A percentile compares a stretch with the other conserved stretches of the same genome.
phyloP scores from a whole-genome alignment of 2,329 filamentous ascomycete genomes.

The Triangularia setosa region DNA sequence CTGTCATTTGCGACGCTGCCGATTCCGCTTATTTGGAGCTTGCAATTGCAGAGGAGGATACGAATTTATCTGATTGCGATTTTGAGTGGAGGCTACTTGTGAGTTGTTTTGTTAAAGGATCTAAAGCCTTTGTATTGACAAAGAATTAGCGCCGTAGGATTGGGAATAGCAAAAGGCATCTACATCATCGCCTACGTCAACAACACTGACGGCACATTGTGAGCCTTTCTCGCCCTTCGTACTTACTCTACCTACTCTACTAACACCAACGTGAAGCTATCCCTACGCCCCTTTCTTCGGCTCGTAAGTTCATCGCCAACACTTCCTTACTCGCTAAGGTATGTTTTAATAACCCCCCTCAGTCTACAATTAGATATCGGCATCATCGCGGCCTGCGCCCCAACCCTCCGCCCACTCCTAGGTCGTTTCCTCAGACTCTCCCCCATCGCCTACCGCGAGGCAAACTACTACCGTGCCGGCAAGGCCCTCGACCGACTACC shows the following conservation, averaged over 20 bases:
- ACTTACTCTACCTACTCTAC: background rate
- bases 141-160: conserved; percentile 24
- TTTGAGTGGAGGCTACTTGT: conserved; percentile 33
- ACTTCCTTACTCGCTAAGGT: background rate
- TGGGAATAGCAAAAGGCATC: conserved; percentile 31
- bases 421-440: conserved; percentile 23
- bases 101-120: background rate
- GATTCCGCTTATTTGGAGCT: conserved; percentile 31
- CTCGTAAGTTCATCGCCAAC: conserved; percentile 16
- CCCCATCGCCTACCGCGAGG: conserved; percentile 15
- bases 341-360: background rate
- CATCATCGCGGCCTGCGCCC: conserved; percentile 28
- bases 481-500: conserved; percentile 22
- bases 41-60: conserved; percentile 27
- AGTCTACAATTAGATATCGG: conserved; percentile 30
- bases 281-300: conserved; percentile 28
- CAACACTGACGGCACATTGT: conserved; percentile 28
- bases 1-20: conserved; percentile 30
- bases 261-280: conserved; percentile 9
- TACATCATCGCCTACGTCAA: conserved; percentile 30
- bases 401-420: conserved; percentile 28
- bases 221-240: background rate
- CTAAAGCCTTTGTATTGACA: background rate
- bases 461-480: conserved; percentile 27
- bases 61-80: conserved; percentile 30